Conservation (phyloP, 768 basidiomycete genomes). For the Cystobasidium onofrii region DNA sequence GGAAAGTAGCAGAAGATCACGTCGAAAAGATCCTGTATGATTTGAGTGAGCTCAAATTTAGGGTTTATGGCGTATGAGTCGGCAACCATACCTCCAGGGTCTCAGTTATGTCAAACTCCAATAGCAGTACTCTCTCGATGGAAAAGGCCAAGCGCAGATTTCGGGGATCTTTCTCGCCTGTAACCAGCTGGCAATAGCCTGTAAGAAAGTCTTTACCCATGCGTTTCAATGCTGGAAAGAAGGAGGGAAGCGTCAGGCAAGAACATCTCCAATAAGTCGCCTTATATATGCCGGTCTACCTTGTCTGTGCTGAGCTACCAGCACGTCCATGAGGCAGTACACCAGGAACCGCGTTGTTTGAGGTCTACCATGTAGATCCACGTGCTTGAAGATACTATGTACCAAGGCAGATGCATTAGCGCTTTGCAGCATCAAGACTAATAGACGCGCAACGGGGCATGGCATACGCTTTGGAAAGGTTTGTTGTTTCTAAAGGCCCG, state of each 20-base stretch:
- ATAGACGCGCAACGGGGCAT: background rate
- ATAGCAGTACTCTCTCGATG: slow-evolving; percentile 71
- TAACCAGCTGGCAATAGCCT: slow-evolving; percentile 69
- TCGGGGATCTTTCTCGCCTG: slow-evolving; percentile 94
- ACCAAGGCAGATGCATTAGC: background rate
- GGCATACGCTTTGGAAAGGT: slow-evolving; percentile 58
- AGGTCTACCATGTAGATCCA: slow-evolving; percentile 71
- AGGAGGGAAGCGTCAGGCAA: background rate
- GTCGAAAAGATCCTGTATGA: slow-evolving; percentile 70
- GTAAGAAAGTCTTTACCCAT: slow-evolving; percentile 66
- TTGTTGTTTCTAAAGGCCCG: slow-evolving; percentile 57
- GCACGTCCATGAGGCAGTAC: slow-evolving; percentile 67
- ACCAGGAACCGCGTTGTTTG: slow-evolving; percentile 75
- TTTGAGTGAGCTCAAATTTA: background rate
- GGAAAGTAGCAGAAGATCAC: slow-evolving; percentile 98
- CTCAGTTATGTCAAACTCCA: slow-evolving; percentile 72
- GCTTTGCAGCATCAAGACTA: background rate
- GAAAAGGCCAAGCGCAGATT: slow-evolving; percentile 85
- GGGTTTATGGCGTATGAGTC: no score
- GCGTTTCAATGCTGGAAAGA: slow-evolving; percentile 56
- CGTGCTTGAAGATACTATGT: slow-evolving; percentile 62
- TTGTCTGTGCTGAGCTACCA: slow-evolving; percentile 58
- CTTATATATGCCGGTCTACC: slow-evolving; percentile 14
- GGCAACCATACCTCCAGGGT: slow-evolving; percentile 63
- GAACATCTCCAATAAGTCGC: background rate